Evolutionary conservation across 192 early-diverging fungal genomes (phyloP).

Genomic region (Mortierella alpina): DNA sequence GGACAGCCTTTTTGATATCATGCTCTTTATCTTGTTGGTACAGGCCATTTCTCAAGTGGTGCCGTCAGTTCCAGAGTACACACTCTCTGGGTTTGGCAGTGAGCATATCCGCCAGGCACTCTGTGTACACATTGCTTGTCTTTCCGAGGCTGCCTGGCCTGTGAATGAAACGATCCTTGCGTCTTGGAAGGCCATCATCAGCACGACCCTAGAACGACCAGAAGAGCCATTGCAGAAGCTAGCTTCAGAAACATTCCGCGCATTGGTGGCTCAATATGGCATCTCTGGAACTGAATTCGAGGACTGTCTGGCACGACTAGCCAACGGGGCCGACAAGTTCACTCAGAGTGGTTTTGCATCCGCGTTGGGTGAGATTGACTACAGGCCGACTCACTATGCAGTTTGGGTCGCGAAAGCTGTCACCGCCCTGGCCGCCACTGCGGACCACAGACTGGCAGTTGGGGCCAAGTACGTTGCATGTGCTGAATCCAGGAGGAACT

Average conservation of each 20-base stretch:
- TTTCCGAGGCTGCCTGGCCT: conserved; percentile 60
- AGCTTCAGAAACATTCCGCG: conserved; percentile 61
- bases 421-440: conserved; percentile 24
- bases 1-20: background rate
- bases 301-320: conserved; percentile 41
- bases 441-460: conserved; percentile 4
- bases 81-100: conserved; percentile 70
- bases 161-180: conserved; percentile 21
- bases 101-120: conserved; percentile 65
- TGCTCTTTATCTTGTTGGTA: background rate
- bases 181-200: conserved; percentile 65
- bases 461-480: conserved; percentile 58
- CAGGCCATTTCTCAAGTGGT: conserved; percentile 56
- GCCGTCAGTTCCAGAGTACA: conserved; percentile 45
- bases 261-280: conserved; percentile 55
- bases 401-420: conserved; percentile 22
- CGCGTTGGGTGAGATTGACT: conserved; percentile 69
- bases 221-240: conserved; percentile 73
- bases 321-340: conserved; percentile 54
- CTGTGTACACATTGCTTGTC: conserved; percentile 61
- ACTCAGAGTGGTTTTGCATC: conserved; percentile 71
- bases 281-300: conserved; percentile 53
- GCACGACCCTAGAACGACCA: conserved; percentile 67
- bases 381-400: conserved; percentile 15
- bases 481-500: conserved; percentile 76